Percentiles rank a stretch among this genome's conserved stretches.
Conservation (phyloP, 495 filamentous ascomycete genomes). For the Xylaria flabelliformis region DNA sequence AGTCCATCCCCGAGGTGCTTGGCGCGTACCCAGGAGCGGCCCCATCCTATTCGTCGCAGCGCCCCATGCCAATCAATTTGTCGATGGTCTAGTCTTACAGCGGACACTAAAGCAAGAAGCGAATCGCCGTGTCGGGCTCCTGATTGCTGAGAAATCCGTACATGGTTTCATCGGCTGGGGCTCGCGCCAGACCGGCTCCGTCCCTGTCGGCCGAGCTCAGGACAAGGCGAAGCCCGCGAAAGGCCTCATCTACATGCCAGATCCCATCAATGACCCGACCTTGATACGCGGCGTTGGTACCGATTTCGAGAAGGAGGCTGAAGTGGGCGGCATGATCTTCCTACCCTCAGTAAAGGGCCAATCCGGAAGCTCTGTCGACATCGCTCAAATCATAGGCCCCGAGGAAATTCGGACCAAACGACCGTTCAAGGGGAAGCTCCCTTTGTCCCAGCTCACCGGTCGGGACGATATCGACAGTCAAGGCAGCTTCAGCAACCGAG, state of each 20-base stretch:
- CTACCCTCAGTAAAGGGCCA: slow-evolving; percentile 82
- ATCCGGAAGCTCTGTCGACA: slow-evolving; percentile 75
- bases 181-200: slow-evolving; percentile 78
- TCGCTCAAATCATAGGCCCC: slow-evolving; percentile 77
- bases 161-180: slow-evolving; percentile 84
- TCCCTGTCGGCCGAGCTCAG: slow-evolving; percentile 88
- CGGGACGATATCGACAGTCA: slow-evolving; percentile 70
- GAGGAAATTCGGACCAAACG: slow-evolving; percentile 89
- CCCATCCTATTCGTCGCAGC: slow-evolving; percentile 97
- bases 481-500: slow-evolving; percentile 53
- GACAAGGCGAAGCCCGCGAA: slow-evolving; percentile 80
- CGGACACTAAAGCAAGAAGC: slow-evolving; percentile 84
- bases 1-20: slow-evolving; percentile 91
- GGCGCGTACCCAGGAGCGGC: slow-evolving; percentile 86
- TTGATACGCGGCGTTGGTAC: slow-evolving; percentile 85
- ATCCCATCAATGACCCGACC: slow-evolving; percentile 83
- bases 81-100: slow-evolving; percentile 93
- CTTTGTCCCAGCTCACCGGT: slow-evolving; percentile 80
- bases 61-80: slow-evolving; percentile 98
- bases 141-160: slow-evolving; percentile 95
- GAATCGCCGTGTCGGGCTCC: slow-evolving; percentile 84
- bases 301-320: slow-evolving; percentile 76
- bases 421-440: slow-evolving; percentile 72
- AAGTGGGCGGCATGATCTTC: slow-evolving; percentile 82
- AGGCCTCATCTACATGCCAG: slow-evolving; percentile 89